Evolutionary conservation across 192 early-diverging fungal species (phyloP), one percentile per base, ranked within the genome.

Genomic region (Umbelopsis vinacea): DNA sequence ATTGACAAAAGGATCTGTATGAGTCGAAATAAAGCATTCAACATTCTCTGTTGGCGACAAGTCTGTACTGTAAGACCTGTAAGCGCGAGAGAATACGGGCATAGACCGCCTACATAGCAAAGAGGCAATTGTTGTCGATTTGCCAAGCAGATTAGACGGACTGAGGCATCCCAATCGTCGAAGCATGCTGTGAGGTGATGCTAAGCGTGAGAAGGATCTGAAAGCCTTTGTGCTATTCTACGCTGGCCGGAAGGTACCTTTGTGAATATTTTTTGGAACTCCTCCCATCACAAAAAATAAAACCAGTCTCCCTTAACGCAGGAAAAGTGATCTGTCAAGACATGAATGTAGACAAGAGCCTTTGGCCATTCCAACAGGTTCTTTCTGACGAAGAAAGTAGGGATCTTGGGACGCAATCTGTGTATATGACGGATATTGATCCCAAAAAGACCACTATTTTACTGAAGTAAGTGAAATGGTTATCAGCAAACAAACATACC

Each of bases 1-100:
- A 78, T 96, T 96, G 52, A 88, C 79, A 78, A 84, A 95, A 1
- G 91, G 92, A 79, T 96, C 89, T 11, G 80, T 86, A 22, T 87
- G 66, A 22, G 82, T 90, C 1, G 91, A 92, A 38, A 93, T 76
- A 71, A 83, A 94, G 46, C 86, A 87, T 60, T 82, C 76, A 1
- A 87, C 76, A 48, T 82, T 75, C 21, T 68, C 53, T 60, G 46
- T 48, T 55, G 38, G 29, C 29, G 70, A 17, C 33, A 63, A 35
- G 57, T 2, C 17, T 12, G 57, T 63, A 15, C 29, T 35, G 33
- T 37, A 63, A 0, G 26, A 37, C 37, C n/a, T 8, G 48, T 15
- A 50, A 17, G 6, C 48, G 17, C 6, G 48, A 50, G 48, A 43
- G 11, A 43, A 11, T 7, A 12, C 11, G 11, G 40, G 40, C 11